Conservation (phyloP, 1,284 basidiomycete species). For the Moesziomyces globuligerus region DNA sequence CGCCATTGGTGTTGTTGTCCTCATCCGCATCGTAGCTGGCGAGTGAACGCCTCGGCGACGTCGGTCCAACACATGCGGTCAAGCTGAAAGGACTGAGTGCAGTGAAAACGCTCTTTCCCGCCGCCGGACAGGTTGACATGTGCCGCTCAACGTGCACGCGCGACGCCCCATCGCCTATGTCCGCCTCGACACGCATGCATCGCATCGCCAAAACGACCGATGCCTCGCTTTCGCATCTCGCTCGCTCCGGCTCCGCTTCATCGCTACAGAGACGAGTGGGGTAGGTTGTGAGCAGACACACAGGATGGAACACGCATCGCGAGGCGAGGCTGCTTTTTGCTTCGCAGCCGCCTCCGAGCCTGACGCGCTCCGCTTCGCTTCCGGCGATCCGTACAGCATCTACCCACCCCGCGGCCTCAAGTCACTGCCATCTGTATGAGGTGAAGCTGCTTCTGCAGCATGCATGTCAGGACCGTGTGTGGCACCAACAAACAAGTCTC, state of each 20-base stretch:
- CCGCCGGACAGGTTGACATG: too few relatives aligned
- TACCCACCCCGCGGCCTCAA: too few relatives aligned
- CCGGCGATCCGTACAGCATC: constrained; percentile 7
- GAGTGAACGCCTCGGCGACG: too few relatives aligned
- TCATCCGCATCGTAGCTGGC: background rate
- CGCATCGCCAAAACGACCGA: too few relatives aligned
- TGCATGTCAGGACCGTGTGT: background rate
- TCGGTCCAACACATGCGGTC: too few relatives aligned
- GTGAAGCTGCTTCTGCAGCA: too few relatives aligned
- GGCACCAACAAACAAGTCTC: background rate
- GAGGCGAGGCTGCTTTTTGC: background rate
- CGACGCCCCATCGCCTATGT: background rate
- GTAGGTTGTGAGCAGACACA: constrained; percentile 7
- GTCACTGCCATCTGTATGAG: too few relatives aligned
- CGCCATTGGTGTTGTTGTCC: background rate
- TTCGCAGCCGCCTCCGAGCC: background rate
- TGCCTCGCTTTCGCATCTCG: too few relatives aligned
- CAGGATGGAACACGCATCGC: constrained; percentile 2
- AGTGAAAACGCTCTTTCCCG: too few relatives aligned
- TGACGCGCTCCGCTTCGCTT: constrained; percentile 2
- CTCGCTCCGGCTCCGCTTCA: too few relatives aligned
- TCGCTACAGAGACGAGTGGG: background rate
- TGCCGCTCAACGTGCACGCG: constrained; percentile 12
- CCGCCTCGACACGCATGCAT: background rate
- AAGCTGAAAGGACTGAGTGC: too few relatives aligned